These are phyloP conservation scores for Mucor saturninus DNA, from an alignment of 371 early-diverging fungal species.

Conservation along the genomic window DNA sequence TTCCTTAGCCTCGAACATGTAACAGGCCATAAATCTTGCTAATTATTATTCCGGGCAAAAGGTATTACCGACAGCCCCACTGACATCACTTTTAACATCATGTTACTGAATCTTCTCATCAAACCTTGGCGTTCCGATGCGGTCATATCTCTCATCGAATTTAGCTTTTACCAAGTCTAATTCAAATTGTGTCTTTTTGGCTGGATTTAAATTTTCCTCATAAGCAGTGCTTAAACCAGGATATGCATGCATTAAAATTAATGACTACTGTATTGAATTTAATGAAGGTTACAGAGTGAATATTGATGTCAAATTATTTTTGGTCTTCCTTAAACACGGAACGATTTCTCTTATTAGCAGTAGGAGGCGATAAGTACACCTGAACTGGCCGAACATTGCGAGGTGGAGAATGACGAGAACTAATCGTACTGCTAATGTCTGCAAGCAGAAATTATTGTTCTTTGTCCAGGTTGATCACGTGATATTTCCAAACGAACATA, in stretches of 20 bases:
- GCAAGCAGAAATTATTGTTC: constrained; percentile 8
- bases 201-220: no score
- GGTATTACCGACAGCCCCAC: no score
- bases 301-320: constrained; percentile 1
- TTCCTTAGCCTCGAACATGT: no score
- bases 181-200: no score
- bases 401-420: constrained; percentile 13
- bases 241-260: constrained; percentile 5
- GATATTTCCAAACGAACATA: constrained; percentile 13
- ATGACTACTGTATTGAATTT: background rate
- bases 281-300: constrained; percentile 3
- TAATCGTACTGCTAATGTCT: constrained; percentile 19
- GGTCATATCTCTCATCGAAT: no score
- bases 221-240: background rate
- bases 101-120: no score
- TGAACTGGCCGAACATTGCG: constrained; percentile 13
- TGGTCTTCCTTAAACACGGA: constrained; percentile 15
- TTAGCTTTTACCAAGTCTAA: no score
- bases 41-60: no score
- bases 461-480: constrained; percentile 12
- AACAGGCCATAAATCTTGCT: no score
- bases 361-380: constrained; percentile 16
- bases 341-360: constrained; percentile 16
- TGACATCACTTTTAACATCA: no score
- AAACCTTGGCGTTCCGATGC: no score